Evolutionary conservation across 345 rosid species (phyloP).

Genomic region (Erysimum cheiranthoides): DNA sequence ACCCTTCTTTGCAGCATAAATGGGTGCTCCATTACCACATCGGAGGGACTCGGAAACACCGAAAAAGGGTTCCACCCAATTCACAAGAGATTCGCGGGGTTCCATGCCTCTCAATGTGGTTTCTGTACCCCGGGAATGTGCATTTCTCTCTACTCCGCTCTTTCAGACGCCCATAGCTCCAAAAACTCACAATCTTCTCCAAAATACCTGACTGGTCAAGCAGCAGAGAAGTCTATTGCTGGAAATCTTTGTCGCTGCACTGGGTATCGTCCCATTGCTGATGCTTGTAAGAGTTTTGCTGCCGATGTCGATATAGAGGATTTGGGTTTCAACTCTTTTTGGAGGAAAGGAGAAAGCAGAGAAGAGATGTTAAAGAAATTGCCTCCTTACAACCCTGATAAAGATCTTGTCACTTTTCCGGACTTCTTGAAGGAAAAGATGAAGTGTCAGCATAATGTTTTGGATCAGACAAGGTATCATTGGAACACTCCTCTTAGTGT

Average conservation of each 20-base stretch:
- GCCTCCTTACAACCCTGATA: conserved; percentile 50
- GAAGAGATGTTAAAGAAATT: conserved; percentile 55
- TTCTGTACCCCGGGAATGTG: conserved; percentile 98
- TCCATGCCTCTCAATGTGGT: conserved; percentile 95
- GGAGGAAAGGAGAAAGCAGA: conserved; percentile 66
- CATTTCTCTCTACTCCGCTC: conserved; percentile 75
- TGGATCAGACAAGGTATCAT: conserved; percentile 50
- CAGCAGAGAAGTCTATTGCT: conserved; percentile 75
- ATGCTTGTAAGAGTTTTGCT: conserved; percentile 91
- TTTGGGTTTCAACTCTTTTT: conserved; percentile 78
- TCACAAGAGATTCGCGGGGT: conserved; percentile 75
- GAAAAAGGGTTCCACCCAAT: conserved; percentile 83
- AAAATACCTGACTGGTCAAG: conserved; percentile 53
- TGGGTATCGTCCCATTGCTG: conserved; percentile 90
- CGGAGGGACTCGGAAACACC: conserved; percentile 84
- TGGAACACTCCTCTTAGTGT: conserved; percentile 66
- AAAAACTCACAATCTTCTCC: conserved; percentile 54
- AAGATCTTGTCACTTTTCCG: conserved; percentile 55
- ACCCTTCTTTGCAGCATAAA: conserved; percentile 80
- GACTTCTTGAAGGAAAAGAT: conserved; percentile 59
- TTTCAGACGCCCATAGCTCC: conserved; percentile 65
- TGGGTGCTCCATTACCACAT: conserved; percentile 80
- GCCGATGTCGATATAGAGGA: conserved; percentile 88
- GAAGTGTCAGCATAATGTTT: conserved; percentile 37
- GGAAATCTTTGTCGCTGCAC: conserved; percentile 98